A percentile compares a stretch with the other conserved stretches of the same genome.
These are phyloP conservation scores for Xylaria sp. DNA, from an alignment of 2,329 filamentous ascomycete genomes.

Conservation along the genomic window DNA sequence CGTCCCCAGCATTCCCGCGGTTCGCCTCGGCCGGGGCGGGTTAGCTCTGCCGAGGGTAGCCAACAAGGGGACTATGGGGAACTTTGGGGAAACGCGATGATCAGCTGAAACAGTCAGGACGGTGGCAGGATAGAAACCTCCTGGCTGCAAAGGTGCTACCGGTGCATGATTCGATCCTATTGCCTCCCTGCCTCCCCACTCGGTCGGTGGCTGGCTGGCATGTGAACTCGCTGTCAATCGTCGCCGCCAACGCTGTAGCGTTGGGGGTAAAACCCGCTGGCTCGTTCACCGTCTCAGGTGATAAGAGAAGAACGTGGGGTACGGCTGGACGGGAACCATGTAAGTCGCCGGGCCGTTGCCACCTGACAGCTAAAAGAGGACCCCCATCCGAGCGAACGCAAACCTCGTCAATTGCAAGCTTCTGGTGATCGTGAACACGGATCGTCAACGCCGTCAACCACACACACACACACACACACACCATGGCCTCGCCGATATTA, in stretches of 20 bases:
- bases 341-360: constrained; percentile 20
- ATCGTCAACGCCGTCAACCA: not conserved
- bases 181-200: too few relatives aligned
- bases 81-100: constrained; percentile 17
- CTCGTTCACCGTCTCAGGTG: not conserved
- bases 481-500: constrained; percentile 37
- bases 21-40: constrained; percentile 10
- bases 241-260: not conserved
- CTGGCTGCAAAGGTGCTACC: constrained; percentile 6
- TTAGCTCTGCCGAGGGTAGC: constrained; percentile 32
- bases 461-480: constrained; percentile 6
- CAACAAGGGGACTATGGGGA: constrained; percentile 10
- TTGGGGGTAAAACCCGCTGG: not conserved
- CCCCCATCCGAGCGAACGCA: constrained; percentile 13
- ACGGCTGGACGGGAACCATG: constrained; percentile 1
- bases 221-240: constrained; percentile 5
- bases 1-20: constrained; percentile 18
- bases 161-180: not conserved
- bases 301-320: not conserved
- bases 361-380: constrained; percentile 25
- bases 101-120: constrained; percentile 6
- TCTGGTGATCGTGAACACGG: not conserved
- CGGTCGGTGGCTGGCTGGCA: constrained; percentile 1
- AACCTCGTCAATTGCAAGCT: constrained; percentile 9
- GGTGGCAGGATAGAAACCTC: constrained; percentile 7